These are phyloP conservation scores for Furculomyces boomerangus DNA, from an alignment of 371 early-diverging fungal species.

Conservation along the genomic window DNA sequence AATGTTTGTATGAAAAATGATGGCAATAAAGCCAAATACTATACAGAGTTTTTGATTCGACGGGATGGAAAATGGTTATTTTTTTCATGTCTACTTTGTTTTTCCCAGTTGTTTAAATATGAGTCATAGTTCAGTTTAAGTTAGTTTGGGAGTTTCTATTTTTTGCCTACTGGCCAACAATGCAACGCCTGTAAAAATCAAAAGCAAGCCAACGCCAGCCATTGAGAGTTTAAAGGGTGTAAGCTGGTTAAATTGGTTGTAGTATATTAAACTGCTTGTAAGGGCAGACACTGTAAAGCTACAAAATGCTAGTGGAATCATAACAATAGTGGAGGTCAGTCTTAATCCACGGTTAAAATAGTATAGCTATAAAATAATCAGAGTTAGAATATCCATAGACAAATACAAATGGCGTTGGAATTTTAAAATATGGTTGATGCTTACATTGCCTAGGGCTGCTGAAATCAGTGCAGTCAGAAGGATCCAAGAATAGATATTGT, in stretches of 20 bases:
- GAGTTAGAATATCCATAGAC: neutral
- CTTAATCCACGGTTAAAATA: conserved; percentile 59
- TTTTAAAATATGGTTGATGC: neutral
- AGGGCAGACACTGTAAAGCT: conserved; percentile 58
- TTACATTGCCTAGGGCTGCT: conserved; percentile 53
- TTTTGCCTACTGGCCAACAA: neutral
- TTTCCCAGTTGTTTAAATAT: no score
- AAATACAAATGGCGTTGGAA: neutral
- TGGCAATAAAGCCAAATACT: no score
- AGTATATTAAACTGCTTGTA: conserved; percentile 62
- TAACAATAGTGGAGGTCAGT: conserved; percentile 54
- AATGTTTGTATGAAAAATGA: no score
- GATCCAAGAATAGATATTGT: conserved; percentile 47
- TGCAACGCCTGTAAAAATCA: neutral
- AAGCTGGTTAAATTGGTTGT: conserved; percentile 50
- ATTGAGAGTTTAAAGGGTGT: neutral
- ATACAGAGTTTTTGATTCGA: no score
- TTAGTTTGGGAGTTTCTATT: neutral
- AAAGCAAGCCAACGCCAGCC: neutral
- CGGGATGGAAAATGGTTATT: no score
- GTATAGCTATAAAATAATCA: conserved; percentile 30
- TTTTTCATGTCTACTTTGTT: no score
- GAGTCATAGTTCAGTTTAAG: no score
- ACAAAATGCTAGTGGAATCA: conserved; percentile 61
- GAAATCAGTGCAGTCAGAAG: conserved; percentile 37